Evolutionary conservation across 2,329 filamentous ascomycete genomes (phyloP).

Genomic region (Nothophoma quercina): DNA sequence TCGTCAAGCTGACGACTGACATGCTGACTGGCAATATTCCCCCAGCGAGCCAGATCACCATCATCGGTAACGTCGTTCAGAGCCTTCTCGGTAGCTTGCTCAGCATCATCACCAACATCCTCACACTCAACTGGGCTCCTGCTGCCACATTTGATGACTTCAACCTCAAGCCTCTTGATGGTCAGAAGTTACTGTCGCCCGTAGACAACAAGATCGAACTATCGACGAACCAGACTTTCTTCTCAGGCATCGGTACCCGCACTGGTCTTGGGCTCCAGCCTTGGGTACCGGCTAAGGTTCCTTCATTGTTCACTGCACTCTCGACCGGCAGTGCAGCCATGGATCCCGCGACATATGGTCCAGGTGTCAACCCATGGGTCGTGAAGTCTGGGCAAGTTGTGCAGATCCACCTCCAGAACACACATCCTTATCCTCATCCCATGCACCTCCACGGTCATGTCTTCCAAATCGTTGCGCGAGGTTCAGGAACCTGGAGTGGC

Average conservation of each 20-base stretch:
- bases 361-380: conserved; percentile 16
- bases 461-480: conserved; percentile 48
- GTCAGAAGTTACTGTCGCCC: conserved; percentile 64
- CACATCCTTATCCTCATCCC: conserved; percentile 49
- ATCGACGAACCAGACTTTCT: conserved; percentile 64
- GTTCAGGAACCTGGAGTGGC: conserved; percentile 53
- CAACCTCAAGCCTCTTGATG: conserved; percentile 71
- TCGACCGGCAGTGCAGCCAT: conserved; percentile 57
- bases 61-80: conserved; percentile 27
- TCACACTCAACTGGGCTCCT: conserved; percentile 59
- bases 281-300: conserved; percentile 76
- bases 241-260: conserved; percentile 63
- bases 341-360: conserved; percentile 47
- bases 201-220: conserved; percentile 70
- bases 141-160: conserved; percentile 74
- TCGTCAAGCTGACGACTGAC: conserved; percentile 58
- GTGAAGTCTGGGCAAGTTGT: conserved; percentile 14
- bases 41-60: conserved; percentile 14
- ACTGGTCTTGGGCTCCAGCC: conserved; percentile 67
- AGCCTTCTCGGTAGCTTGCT: conserved; percentile 17
- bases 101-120: conserved; percentile 61
- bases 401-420: conserved; percentile 42
- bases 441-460: conserved; percentile 49
- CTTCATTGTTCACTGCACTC: conserved; percentile 77
- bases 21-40: conserved; percentile 56